Evolutionary conservation across 257 asterid species (phyloP).

Genomic region (Cynanchum wilfordii): DNA sequence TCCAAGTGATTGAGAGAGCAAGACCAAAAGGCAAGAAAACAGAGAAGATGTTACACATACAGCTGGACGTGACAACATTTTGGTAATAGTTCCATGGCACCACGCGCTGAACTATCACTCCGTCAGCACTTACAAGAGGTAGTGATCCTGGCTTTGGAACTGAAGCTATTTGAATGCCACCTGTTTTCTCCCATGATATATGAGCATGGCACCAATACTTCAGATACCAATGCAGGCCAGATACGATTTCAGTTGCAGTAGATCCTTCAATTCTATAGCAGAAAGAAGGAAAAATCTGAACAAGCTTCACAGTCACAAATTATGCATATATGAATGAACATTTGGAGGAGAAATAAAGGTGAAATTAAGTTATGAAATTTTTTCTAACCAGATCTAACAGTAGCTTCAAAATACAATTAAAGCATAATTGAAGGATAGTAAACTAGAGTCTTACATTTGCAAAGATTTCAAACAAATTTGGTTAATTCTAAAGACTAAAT

Average conservation of each 20-base stretch:
- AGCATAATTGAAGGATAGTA: not conserved
- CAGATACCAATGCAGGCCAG: constrained; percentile 94
- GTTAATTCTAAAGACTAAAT: not conserved
- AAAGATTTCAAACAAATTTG: not conserved
- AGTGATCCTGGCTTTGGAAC: constrained; percentile 79
- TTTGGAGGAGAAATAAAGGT: not conserved
- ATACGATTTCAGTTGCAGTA: constrained; percentile 71
- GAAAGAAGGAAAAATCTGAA: constrained; percentile 6
- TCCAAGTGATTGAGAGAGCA: not conserved
- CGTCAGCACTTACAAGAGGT: constrained; percentile 56
- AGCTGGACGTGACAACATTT: constrained; percentile 98
- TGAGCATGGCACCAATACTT: constrained; percentile 93
- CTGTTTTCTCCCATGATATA: constrained; percentile 96
- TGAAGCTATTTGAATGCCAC: constrained; percentile 79
- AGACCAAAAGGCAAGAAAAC: constrained; percentile 5
- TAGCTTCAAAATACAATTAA: not conserved
- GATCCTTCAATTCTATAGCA: constrained; percentile 77
- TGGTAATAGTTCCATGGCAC: constrained; percentile 95
- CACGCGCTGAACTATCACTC: constrained; percentile 65
- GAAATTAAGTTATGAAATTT: not conserved
- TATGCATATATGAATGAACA: not conserved
- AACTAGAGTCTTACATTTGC: not conserved
- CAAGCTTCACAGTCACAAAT: constrained; percentile 5
- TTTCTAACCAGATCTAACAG: not conserved
- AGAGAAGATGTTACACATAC: constrained; percentile 43